Base-by-base conservation (phyloP, 2,329 filamentous ascomycete species). In the Aspergillus brunneoviolaceus region DNA sequence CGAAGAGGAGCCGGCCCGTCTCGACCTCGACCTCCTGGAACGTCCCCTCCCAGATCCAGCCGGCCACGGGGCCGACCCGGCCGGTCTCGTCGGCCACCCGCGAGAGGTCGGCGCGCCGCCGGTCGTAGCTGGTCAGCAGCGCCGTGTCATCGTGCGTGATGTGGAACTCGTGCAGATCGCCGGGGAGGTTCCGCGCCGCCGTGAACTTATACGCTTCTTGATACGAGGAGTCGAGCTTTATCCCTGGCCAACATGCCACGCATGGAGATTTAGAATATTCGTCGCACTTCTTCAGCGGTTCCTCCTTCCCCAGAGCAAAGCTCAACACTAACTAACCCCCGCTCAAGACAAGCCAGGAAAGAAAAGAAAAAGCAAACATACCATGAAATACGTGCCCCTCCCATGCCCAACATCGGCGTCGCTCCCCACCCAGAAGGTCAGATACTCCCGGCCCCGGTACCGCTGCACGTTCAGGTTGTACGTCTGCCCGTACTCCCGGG, bases 391-490 rank as follows among this genome's bases (percentile, higher is more conserved):
- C 56, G 70, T 70, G 12, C 80, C 81, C 39, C 76, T 73, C 2
- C 81, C 80, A 65, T 82, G 78, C 2, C 79, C 81, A 2, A 75
- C 75, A 14, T 67, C 58, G n/a, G 78, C 76, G 33, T 78, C 74
- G 63, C 80, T 76, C 16, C 81, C 81, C n/a, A 77, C 73, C 80
- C 80, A 82, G 63, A 82, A 82, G 0, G 79, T 81, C 53, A 83
- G 65, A 67, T 81, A 82, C 9, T 71, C 65, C 60, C 80, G 66
- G 2, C 76, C 79, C 59, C 74, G 75, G 62, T 78, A 82, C 7
- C 68, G 63, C 64, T 82, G 78, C 1, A 80, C 76, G 61, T 78
- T 77, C 4, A 81, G 66, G 63, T 81, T 80, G 61, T 82, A 81
- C 5, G 78, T 76, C 52, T 79, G 72, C 11, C 67, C 65, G 49